A percentile compares a stretch with the other conserved stretches of the same genome.
Evolutionary conservation across 2,329 filamentous ascomycete species (phyloP).

Genomic region (Lasiodiplodia sp.): DNA sequence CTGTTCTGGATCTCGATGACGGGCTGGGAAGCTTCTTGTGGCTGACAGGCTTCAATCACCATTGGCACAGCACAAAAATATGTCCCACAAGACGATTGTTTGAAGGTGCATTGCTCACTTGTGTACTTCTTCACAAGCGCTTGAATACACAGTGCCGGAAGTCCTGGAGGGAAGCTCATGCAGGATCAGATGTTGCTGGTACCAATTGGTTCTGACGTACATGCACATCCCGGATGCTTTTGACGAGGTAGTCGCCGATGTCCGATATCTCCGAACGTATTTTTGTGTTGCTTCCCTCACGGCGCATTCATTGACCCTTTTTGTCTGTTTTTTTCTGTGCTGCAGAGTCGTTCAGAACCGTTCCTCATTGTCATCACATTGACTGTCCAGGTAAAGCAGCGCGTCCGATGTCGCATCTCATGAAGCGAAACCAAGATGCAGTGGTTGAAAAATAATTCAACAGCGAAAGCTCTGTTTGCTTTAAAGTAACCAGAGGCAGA

Average conservation of each 20-base stretch:
- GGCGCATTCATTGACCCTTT: neutral
- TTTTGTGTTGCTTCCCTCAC: neutral
- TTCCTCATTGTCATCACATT: neutral
- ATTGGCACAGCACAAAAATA: too few species aligned
- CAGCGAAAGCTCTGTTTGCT: too few species aligned
- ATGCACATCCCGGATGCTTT: neutral
- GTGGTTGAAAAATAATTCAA: too few species aligned
- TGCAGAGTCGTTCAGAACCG: neutral
- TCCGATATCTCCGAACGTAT: neutral
- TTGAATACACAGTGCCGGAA: too few species aligned
- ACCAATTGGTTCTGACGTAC: too few species aligned
- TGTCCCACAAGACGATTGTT: too few species aligned
- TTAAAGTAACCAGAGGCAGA: neutral
- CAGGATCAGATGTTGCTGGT: too few species aligned
- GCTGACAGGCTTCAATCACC: too few species aligned
- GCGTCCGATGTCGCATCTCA: neutral
- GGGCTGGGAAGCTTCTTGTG: neutral
- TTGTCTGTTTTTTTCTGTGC: neutral
- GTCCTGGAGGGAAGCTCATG: too few species aligned
- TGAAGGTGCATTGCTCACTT: too few species aligned
- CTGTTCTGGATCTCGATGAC: conserved; percentile 2
- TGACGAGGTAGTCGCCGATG: conserved; percentile 12
- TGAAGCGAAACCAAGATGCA: too few species aligned
- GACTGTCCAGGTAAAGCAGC: neutral
- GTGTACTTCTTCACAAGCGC: too few species aligned